Evolutionary conservation across 2,329 filamentous ascomycete species (phyloP).

Genomic region (Ceratocystiopsis sp.): DNA sequence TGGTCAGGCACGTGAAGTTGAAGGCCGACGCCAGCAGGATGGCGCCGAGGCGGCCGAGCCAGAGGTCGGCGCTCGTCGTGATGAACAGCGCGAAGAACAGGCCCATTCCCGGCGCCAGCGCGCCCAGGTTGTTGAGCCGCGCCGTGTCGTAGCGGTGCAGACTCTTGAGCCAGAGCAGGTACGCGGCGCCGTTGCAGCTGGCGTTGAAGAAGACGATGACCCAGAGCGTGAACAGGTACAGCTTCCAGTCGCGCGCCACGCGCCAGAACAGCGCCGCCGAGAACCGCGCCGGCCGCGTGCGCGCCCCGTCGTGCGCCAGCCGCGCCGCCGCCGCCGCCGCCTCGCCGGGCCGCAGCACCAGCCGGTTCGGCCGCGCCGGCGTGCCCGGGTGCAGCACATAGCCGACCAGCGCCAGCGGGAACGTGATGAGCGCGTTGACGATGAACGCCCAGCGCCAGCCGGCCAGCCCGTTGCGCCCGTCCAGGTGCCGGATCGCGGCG

Average conservation of each 20-base stretch:
- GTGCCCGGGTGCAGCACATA: constrained; percentile 15
- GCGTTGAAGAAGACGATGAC: constrained; percentile 42
- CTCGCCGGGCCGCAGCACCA: constrained; percentile 17
- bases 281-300: neutral
- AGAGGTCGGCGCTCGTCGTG: constrained; percentile 36
- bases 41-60: constrained; percentile 34
- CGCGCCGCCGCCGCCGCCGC: constrained; percentile 17
- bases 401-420: constrained; percentile 12
- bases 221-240: constrained; percentile 32
- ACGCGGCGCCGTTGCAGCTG: constrained; percentile 29
- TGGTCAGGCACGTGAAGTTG: constrained; percentile 34
- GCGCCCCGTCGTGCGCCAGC: constrained; percentile 4
- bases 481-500: constrained; percentile 17
- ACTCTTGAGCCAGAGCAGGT: constrained; percentile 40
- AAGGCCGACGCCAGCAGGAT: constrained; percentile 32
- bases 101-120: constrained; percentile 22
- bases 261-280: neutral
- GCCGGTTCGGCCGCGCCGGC: constrained; percentile 18
- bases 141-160: constrained; percentile 13
- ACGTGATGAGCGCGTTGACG: constrained; percentile 17
- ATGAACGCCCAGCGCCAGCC: constrained; percentile 25
- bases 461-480: constrained; percentile 15
- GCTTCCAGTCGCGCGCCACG: constrained; percentile 6
- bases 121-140: neutral
- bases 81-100: constrained; percentile 38